Base-by-base conservation (phyloP, 306 rosid species). In the Quercus parvula region DNA sequence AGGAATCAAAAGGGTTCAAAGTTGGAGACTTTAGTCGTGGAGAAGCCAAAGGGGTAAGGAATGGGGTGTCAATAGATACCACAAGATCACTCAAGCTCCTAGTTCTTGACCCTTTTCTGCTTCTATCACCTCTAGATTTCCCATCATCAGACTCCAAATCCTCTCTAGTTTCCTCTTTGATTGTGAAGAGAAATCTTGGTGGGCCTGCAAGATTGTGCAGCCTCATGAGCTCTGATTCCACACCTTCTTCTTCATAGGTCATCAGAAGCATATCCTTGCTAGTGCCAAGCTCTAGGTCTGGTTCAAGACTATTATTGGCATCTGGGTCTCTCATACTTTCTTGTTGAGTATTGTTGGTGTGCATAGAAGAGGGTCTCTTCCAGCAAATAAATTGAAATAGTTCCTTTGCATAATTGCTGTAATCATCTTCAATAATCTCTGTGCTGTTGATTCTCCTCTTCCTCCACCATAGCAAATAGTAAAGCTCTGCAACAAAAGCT, bases 61-160 rank as follows among this genome's bases (percentile, higher is more conserved):
- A 86, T 20, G 91, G 86, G 5, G 88, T 79, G 9, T 91, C 97
- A 33, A 85, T 82, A 49, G 84, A 75, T 49, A 82, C 19, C 71
- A 84, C 59, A 8, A 90, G 20, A 78, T 92, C 98, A 78, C 94
- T 88, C 77, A 92, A 78, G 63, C 98, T 94, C 77, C 88, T 82
- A 6, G 89, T 82, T 82, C 97, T 88, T 1, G 97, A 91, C 12
- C 94, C 93, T 58, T 83, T 91, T 78, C 91, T 84, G 75, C 91
- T 91, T 28, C 90, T 85, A 2, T 80, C 86, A 3, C 87, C 79
- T 44, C 82, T 88, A 1, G 94, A 91, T 82, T 81, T 91, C n/a
- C 84, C 90, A 81, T 91, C 97, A 58, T 89, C 95, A 70, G 95
- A 88, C 13, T 92, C 98, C 90, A 94, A 86, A 85, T 94, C 98